Conservation (phyloP, 768 basidiomycete genomes). For the Macrocybe gigantea region DNA sequence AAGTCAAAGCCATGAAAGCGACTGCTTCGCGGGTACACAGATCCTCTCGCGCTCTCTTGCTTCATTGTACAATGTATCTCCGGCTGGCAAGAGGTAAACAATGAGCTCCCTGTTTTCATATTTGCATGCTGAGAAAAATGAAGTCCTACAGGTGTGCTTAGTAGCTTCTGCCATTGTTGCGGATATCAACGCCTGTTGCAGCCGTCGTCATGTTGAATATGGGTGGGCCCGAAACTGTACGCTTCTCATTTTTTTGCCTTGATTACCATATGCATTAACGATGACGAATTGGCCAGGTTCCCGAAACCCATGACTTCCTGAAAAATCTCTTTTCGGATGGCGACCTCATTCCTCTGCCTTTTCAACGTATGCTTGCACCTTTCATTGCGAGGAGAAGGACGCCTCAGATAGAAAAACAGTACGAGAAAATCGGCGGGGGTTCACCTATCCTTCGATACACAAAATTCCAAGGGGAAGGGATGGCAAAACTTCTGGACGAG, state of each 20-base stretch:
- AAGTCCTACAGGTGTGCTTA: conserved; percentile 56
- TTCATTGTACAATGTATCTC: conserved; percentile 33
- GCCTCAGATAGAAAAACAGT: conserved; percentile 92
- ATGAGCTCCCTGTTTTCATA: conserved; percentile 7
- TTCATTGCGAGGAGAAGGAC: conserved; percentile 85
- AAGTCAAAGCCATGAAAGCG: too few species aligned
- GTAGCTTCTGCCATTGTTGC: conserved; percentile 1
- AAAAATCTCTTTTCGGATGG: conserved; percentile 87
- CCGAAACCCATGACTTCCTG: conserved; percentile 91
- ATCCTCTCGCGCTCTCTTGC: conserved; percentile 36
- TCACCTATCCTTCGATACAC: conserved; percentile 95
- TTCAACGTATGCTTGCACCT: conserved; percentile 85
- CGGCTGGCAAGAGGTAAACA: conserved; percentile 37
- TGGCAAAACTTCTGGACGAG: conserved; percentile 90
- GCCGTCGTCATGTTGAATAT: conserved; percentile 98
- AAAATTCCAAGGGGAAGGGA: conserved; percentile 78
- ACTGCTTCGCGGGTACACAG: conserved; percentile 5
- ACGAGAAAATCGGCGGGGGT: conserved; percentile 91
- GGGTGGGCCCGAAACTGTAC: conserved; percentile 92
- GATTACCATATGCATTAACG: conserved; percentile 1
- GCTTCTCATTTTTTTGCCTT: conserved; percentile 14
- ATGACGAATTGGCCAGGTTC: conserved; percentile 47
- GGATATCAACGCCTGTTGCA: conserved; percentile 16
- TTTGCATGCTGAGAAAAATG: conserved; percentile 8
- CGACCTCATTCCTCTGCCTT: conserved; percentile 93